Conservation (phyloP, 345 rosid genomes). For the Citrus medica region DNA sequence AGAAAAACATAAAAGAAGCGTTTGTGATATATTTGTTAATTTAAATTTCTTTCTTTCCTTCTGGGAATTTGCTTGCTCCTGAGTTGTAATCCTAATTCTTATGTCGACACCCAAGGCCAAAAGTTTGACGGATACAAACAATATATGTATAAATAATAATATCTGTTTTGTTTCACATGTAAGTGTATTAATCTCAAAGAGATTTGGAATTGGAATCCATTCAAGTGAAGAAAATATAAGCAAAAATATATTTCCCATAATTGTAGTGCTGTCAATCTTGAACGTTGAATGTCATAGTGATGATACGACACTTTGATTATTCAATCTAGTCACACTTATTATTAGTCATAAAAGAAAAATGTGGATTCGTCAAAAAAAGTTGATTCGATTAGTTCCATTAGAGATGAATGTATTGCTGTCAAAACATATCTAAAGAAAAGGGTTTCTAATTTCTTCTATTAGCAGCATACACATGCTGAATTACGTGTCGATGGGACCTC, state of each 20-base stretch:
- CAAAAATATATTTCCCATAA: too few species aligned
- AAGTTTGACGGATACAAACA: background rate
- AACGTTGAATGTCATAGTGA: background rate
- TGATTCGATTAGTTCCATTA: background rate
- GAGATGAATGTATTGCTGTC: background rate
- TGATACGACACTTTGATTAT: background rate
- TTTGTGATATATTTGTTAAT: background rate
- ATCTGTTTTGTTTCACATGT: background rate
- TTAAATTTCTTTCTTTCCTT: background rate
- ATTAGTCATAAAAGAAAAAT: background rate
- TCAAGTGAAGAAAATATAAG: background rate
- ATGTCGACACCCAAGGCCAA: background rate
- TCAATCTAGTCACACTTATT: background rate
- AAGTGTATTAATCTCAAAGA: background rate
- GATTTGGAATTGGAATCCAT: background rate
- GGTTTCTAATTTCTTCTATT: background rate
- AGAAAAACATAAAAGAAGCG: background rate
- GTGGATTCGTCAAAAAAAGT: background rate
- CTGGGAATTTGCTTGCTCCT: background rate
- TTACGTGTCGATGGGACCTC: conserved; percentile 13
- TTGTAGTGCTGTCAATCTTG: background rate
- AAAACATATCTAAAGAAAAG: background rate
- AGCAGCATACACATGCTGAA: conserved; percentile 18
- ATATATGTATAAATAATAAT: too few species aligned
- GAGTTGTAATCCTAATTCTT: background rate